phyloP scores from a whole-genome alignment of 495 filamentous ascomycete species.

The Neurospora sp. region DNA sequence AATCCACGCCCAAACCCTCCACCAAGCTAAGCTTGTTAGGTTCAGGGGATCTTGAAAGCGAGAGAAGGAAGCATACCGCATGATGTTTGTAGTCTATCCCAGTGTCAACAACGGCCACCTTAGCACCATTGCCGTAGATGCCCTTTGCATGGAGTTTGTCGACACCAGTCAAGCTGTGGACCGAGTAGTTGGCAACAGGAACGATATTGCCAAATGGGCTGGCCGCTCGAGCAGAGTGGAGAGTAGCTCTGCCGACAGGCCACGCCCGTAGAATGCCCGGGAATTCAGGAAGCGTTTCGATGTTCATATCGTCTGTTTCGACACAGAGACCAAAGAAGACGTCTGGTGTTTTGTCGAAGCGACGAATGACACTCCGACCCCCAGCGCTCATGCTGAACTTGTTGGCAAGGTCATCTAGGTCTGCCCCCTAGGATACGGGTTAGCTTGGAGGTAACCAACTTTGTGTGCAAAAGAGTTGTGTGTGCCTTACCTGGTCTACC shows the following conservation, averaged over 20 bases:
- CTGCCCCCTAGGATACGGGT: neutral
- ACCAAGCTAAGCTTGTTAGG: conserved; percentile 15
- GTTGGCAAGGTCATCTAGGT: neutral
- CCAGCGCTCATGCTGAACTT: conserved; percentile 1
- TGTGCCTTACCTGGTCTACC: neutral
- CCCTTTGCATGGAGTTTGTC: conserved; percentile 22
- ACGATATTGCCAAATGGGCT: conserved; percentile 13
- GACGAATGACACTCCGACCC: conserved; percentile 13
- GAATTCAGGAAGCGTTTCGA: conserved; percentile 14
- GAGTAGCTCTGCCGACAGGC: conserved; percentile 15
- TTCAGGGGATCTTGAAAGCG: neutral
- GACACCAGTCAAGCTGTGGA: conserved; percentile 22
- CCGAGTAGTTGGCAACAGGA: conserved; percentile 16
- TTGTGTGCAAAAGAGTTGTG: fast-evolving
- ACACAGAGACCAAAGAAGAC: conserved; percentile 23
- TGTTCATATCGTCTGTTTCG: conserved; percentile 14
- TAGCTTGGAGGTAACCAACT: neutral
- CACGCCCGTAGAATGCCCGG: conserved; percentile 16
- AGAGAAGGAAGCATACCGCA: conserved; percentile 13
- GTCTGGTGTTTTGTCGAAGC: conserved; percentile 20
- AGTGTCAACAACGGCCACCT: conserved; percentile 29
- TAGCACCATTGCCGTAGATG: conserved; percentile 20
- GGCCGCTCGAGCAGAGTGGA: conserved; percentile 1
- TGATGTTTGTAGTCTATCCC: conserved; percentile 39
- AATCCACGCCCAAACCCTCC: conserved; percentile 26